Evolutionary conservation across 441 rosid genomes (phyloP).

Genomic region (Geranium incanum): DNA sequence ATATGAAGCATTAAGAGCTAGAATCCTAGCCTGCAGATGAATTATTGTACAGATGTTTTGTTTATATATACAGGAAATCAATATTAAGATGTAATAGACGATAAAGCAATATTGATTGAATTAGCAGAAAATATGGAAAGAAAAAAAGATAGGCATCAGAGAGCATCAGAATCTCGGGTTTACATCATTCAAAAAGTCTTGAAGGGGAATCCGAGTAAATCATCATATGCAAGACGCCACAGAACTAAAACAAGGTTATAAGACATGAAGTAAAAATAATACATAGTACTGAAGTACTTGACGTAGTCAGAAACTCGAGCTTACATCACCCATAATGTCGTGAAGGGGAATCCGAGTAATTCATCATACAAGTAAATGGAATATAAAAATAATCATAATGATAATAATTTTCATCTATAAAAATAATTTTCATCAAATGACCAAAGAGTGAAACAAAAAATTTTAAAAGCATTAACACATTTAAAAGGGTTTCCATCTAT

Average conservation of each 20-base stretch:
- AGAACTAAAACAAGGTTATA: neutral
- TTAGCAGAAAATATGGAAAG: neutral
- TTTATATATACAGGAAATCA: too few species aligned
- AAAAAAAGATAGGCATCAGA: neutral
- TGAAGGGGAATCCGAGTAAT: conserved; percentile 86
- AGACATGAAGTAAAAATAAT: neutral
- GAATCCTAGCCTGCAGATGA: conserved; percentile 69
- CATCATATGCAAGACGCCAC: conserved; percentile 20
- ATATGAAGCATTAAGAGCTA: conserved; percentile 74
- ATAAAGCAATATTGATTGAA: too few species aligned
- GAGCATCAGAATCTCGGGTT: conserved; percentile 13
- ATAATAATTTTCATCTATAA: too few species aligned
- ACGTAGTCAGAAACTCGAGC: conserved; percentile 58
- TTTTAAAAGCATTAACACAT: too few species aligned
- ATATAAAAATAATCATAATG: too few species aligned
- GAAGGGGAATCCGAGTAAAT: conserved; percentile 29
- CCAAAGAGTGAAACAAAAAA: too few species aligned
- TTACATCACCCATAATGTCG: conserved; percentile 60
- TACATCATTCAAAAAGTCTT: conserved; percentile 23
- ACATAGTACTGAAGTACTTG: neutral
- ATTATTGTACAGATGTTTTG: too few species aligned
- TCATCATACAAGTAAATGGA: conserved; percentile 33
- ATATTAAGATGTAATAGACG: too few species aligned
- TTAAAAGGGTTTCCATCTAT: too few species aligned
- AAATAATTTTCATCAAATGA: too few species aligned